phyloP scores from a whole-genome alignment of 352 stramenopile species.

The Pythium sp. region DNA sequence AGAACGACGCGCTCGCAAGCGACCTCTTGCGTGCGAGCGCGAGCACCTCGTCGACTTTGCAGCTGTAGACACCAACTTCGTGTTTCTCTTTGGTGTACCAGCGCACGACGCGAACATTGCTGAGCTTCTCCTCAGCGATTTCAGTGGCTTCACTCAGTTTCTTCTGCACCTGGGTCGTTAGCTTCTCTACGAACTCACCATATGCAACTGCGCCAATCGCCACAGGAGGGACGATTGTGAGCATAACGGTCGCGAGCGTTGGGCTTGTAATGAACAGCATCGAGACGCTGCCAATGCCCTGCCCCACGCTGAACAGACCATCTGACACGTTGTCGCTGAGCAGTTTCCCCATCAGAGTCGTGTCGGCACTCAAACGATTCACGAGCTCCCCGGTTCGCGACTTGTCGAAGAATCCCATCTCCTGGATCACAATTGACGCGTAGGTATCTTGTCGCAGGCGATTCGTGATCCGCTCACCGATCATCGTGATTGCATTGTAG shows the following conservation, averaged over 20 bases:
- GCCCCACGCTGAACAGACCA: slow-evolving; percentile 76
- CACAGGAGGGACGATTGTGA: slow-evolving; percentile 90
- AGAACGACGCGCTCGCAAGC: no score
- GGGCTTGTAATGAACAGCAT: slow-evolving; percentile 93
- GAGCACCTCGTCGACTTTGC: slow-evolving; percentile 50
- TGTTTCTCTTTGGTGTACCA: slow-evolving; percentile 84
- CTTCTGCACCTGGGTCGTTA: slow-evolving; percentile 89
- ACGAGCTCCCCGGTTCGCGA: slow-evolving; percentile 90
- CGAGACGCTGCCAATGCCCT: slow-evolving; percentile 78
- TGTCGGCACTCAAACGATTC: slow-evolving; percentile 89
- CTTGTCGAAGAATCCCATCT: slow-evolving; percentile 90
- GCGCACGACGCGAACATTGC: slow-evolving; percentile 91
- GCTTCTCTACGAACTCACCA: slow-evolving; percentile 81
- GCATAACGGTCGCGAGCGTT: slow-evolving; percentile 83
- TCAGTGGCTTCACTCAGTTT: slow-evolving; percentile 89
- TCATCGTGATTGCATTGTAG: slow-evolving; percentile 83
- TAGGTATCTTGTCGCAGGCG: slow-evolving; percentile 77
- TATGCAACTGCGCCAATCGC: slow-evolving; percentile 87
- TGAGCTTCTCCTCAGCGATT: slow-evolving; percentile 92
- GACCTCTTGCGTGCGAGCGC: no score
- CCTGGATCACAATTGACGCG: slow-evolving; percentile 79
- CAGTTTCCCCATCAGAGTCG: slow-evolving; percentile 90
- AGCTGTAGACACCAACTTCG: slow-evolving; percentile 56
- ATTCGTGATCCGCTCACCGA: slow-evolving; percentile 82
- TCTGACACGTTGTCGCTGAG: slow-evolving; percentile 88